Evolutionary conservation across 208 protist species (phyloP).

Genomic region (Entamoeba dispar): DNA sequence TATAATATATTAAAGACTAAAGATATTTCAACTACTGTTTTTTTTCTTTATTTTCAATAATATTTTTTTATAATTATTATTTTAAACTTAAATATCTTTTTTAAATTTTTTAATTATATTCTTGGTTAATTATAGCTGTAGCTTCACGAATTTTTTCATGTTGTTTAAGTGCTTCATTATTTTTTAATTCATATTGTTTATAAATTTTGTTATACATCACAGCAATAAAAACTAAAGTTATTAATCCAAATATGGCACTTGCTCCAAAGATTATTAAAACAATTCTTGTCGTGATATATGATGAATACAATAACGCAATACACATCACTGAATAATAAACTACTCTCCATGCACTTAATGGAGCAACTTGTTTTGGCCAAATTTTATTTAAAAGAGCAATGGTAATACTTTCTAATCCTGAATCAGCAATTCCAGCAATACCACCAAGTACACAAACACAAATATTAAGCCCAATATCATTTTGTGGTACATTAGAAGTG

Average conservation of each 20-base stretch:
- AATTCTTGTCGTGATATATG: not conserved
- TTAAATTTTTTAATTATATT: no score
- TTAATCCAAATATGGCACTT: not conserved
- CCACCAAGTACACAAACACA: not conserved
- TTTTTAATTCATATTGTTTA: not conserved
- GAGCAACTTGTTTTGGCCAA: not conserved
- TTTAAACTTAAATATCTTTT: no score
- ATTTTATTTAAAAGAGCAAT: not conserved
- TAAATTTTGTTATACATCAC: not conserved
- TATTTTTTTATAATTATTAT: no score
- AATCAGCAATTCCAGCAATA: not conserved
- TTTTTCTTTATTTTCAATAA: no score
- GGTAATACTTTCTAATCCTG: not conserved
- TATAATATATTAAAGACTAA: no score
- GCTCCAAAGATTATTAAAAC: not conserved
- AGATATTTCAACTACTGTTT: no score
- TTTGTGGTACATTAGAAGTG: not conserved
- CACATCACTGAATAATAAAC: not conserved
- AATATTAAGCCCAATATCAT: not conserved
- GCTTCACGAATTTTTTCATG: not conserved
- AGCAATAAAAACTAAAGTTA: not conserved
- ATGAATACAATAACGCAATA: not conserved
- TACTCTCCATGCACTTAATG: not conserved
- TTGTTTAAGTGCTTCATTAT: not conserved
- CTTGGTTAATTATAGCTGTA: not conserved